Evolutionary conservation across 805 yeast genomes (phyloP).

Genomic region (Kazachstania taianensis): DNA sequence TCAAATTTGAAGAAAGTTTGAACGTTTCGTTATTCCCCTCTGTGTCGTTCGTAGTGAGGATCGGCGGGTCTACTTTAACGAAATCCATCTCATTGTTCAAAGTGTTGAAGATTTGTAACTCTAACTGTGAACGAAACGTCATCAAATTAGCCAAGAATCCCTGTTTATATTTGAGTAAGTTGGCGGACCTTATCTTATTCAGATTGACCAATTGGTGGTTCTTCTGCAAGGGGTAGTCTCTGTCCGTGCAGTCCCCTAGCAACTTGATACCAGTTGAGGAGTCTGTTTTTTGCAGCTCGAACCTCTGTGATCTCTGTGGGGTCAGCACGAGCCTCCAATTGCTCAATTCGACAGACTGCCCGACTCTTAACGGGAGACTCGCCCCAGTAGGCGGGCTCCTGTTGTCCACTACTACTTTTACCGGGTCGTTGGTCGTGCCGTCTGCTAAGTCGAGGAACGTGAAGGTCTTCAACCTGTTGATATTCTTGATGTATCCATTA

Average conservation of each 20-base stretch:
- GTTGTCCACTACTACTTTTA: conserved; percentile 43
- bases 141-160: conserved; percentile 52
- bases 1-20: conserved; percentile 35
- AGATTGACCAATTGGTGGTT: conserved; percentile 53
- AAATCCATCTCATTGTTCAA: conserved; percentile 48
- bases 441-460: conserved; percentile 76
- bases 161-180: conserved; percentile 70
- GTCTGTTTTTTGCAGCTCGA: conserved; percentile 47
- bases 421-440: conserved; percentile 49
- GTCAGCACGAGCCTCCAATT: conserved; percentile 29
- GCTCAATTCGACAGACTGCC: conserved; percentile 34
- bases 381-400: conserved; percentile 1
- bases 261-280: conserved; percentile 32
- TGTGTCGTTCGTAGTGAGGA: conserved; percentile 82
- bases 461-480: conserved; percentile 62
- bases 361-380: conserved; percentile 38
- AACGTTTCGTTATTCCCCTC: conserved; percentile 97
- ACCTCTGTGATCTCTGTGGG: conserved; percentile 35
- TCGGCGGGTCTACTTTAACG: conserved; percentile 73
- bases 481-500: conserved; percentile 67
- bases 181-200: conserved; percentile 59
- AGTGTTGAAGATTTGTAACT: conserved; percentile 37
- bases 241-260: conserved; percentile 47
- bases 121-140: conserved; percentile 63
- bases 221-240: conserved; percentile 73